Evolutionary conservation across 768 basidiomycete genomes (phyloP).

Genomic region (Hygrocybe punicea): DNA sequence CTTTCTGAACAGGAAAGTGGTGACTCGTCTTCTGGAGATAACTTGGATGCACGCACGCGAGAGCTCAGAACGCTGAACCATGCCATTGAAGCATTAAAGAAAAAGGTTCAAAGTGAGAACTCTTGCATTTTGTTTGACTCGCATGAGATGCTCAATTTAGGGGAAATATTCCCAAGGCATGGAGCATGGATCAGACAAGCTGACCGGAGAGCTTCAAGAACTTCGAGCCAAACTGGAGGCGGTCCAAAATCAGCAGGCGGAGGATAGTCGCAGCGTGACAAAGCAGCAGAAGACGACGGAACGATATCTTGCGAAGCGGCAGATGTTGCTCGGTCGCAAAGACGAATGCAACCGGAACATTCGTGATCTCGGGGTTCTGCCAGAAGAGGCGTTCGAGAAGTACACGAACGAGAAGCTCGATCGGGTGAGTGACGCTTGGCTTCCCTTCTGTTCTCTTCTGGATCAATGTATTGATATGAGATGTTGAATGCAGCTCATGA

Average conservation of each 20-base stretch:
- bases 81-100: constrained; percentile 62
- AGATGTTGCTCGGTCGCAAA: constrained; percentile 77
- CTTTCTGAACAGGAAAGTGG: constrained; percentile 61
- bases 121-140: constrained; percentile 2
- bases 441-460: background rate
- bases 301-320: constrained; percentile 87
- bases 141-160: background rate
- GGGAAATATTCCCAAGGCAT: constrained; percentile 42
- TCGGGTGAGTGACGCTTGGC: constrained; percentile 49
- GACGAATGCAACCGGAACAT: constrained; percentile 96
- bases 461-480: background rate
- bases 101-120: constrained; percentile 60
- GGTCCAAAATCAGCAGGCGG: constrained; percentile 75
- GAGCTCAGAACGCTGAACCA: constrained; percentile 67
- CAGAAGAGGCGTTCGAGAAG: constrained; percentile 96
- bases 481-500: constrained; percentile 63
- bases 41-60: constrained; percentile 62
- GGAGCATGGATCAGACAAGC: constrained; percentile 69
- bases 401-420: constrained; percentile 88
- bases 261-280: constrained; percentile 84
- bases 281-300: constrained; percentile 94
- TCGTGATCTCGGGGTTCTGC: constrained; percentile 91
- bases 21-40: constrained; percentile 56
- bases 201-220: constrained; percentile 62
- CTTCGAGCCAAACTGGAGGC: constrained; percentile 64